phyloP scores from a whole-genome alignment of 805 yeast genomes.

The Candida rishiriensis region DNA sequence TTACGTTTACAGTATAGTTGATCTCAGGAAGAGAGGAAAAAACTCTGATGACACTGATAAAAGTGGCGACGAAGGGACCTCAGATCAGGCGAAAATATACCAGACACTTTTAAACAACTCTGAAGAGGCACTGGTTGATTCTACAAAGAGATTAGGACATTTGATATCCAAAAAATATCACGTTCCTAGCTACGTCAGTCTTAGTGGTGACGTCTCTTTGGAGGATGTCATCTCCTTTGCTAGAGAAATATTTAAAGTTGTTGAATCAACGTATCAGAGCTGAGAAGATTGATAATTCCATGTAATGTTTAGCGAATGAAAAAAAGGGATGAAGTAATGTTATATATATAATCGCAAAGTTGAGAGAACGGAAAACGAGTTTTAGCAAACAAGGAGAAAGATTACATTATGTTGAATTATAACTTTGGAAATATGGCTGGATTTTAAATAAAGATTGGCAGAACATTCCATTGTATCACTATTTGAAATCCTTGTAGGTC shows the following conservation, averaged over 20 bases:
- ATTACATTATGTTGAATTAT: neutral
- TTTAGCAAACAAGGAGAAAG: neutral
- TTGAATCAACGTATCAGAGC: slow-evolving; percentile 22
- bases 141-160: slow-evolving; percentile 38
- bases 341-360: neutral
- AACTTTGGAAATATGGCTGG: too few relatives aligned
- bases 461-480: slow-evolving; percentile 10
- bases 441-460: too few relatives aligned
- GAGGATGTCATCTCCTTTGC: slow-evolving; percentile 31
- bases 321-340: too few relatives aligned
- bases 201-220: slow-evolving; percentile 35
- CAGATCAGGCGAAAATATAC: slow-evolving; percentile 22
- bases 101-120: slow-evolving; percentile 42
- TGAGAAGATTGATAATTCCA: neutral
- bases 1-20: slow-evolving; percentile 39
- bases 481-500: slow-evolving; percentile 87
- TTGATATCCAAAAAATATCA: slow-evolving; percentile 36
- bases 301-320: too few relatives aligned
- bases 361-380: neutral
- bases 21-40: slow-evolving; percentile 20
- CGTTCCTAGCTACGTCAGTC: slow-evolving; percentile 41
- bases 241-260: slow-evolving; percentile 24
- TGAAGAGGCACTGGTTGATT: slow-evolving; percentile 36
- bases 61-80: too few relatives aligned
- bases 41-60: neutral